phyloP scores from a whole-genome alignment of 768 basidiomycete genomes.

The Chiua virens region DNA sequence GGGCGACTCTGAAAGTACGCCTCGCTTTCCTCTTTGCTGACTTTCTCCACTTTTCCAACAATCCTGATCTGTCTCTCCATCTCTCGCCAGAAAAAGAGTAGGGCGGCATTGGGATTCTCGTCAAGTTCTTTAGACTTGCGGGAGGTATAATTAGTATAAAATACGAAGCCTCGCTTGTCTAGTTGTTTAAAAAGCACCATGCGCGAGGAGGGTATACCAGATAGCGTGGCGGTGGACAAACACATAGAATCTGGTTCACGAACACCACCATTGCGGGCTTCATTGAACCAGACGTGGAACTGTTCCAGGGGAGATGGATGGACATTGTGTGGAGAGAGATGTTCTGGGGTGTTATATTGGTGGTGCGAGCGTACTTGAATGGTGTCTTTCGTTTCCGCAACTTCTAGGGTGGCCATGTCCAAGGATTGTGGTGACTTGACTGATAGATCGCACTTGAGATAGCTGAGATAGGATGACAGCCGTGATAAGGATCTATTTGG shows the following conservation, averaged over 20 bases:
- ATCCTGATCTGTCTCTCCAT: constrained; percentile 79
- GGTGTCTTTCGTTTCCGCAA: constrained; percentile 51
- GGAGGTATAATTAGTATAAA: constrained; percentile 96
- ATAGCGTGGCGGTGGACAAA: constrained; percentile 66
- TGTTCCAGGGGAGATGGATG: constrained; percentile 73
- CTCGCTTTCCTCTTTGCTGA: constrained; percentile 68
- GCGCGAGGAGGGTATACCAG: constrained; percentile 82
- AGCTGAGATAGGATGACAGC: neutral
- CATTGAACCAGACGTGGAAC: constrained; percentile 85
- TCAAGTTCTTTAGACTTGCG: constrained; percentile 84
- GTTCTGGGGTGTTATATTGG: constrained; percentile 73
- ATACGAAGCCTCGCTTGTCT: constrained; percentile 87
- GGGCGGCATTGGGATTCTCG: constrained; percentile 74
- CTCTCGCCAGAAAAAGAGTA: constrained; percentile 93
- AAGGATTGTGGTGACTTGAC: neutral
- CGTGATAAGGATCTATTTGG: constrained; percentile 14
- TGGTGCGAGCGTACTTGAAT: constrained; percentile 69
- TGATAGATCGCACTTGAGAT: neutral
- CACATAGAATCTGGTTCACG: constrained; percentile 90
- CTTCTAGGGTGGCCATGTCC: constrained; percentile 24
- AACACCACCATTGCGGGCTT: constrained; percentile 57
- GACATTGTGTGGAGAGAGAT: constrained; percentile 63
- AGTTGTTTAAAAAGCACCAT: constrained; percentile 91
- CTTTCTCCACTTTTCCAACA: constrained; percentile 80
- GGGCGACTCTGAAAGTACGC: constrained; percentile 85